These are phyloP conservation scores for Picochlorum sp. DNA, from an alignment of 139 green algal genomes.

Conservation along the genomic window DNA sequence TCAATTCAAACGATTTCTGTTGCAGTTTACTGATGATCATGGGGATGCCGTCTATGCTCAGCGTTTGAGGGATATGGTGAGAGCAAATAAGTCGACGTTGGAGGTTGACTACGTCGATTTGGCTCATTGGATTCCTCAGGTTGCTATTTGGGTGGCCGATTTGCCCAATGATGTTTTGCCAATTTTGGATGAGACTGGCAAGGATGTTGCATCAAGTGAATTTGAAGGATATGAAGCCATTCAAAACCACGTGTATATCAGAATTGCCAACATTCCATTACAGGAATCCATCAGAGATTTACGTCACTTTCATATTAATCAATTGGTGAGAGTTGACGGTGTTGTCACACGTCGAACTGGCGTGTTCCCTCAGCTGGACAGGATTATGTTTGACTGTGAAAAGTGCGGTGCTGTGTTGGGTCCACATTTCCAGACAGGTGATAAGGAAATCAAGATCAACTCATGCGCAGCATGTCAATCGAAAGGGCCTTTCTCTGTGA, in stretches of 20 bases:
- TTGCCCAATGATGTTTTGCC: constrained; percentile 66
- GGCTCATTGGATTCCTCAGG: constrained; percentile 29
- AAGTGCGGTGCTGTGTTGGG: constrained; percentile 81
- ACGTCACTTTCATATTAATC: constrained; percentile 77
- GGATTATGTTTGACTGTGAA: constrained; percentile 85
- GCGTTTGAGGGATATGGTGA: constrained; percentile 56
- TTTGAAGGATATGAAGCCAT: constrained; percentile 38
- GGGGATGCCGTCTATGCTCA: constrained; percentile 45
- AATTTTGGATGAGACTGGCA: constrained; percentile 57
- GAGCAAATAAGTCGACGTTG: constrained; percentile 63
- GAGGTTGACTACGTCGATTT: constrained; percentile 86
- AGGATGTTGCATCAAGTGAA: constrained; percentile 42
- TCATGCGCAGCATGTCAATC: constrained; percentile 77
- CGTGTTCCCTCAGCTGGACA: constrained; percentile 93
- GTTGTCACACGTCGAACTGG: constrained; percentile 92
- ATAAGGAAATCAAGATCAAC: constrained; percentile 66
- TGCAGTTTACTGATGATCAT: constrained; percentile 42
- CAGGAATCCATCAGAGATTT: constrained; percentile 89
- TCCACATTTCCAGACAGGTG: constrained; percentile 72
- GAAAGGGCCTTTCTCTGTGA: constrained; percentile 86
- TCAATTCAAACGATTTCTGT: constrained; percentile 61
- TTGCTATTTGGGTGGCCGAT: constrained; percentile 81
- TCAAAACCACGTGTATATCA: constrained; percentile 67
- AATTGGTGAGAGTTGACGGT: constrained; percentile 74
- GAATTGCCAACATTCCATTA: constrained; percentile 77